Percentiles rank a stretch among this genome's conserved stretches.
phyloP scores from a whole-genome alignment of 768 basidiomycete genomes.

The Boletales sp. region DNA sequence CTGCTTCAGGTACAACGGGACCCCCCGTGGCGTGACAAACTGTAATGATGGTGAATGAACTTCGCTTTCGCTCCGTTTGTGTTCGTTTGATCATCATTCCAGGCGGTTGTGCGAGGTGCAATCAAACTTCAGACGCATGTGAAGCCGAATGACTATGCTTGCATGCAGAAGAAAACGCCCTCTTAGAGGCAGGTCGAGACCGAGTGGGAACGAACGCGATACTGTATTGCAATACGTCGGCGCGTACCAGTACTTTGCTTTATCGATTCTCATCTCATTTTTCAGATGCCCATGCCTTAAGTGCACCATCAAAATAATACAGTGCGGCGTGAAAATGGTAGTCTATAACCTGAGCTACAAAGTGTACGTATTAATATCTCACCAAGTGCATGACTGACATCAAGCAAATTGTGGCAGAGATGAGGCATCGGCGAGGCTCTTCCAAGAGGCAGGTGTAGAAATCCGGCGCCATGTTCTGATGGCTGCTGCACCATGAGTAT shows the following conservation, averaged over 20 bases:
- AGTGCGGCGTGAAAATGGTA: constrained; percentile 87
- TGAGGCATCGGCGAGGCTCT: constrained; percentile 73
- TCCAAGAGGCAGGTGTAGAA: constrained; percentile 79
- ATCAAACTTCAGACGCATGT: constrained; percentile 43
- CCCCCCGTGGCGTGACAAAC: constrained; percentile 84
- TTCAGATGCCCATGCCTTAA: constrained; percentile 93
- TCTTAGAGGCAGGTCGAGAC: constrained; percentile 91
- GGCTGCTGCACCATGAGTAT: constrained; percentile 11
- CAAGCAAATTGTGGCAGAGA: constrained; percentile 48
- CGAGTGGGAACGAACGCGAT: constrained; percentile 78
- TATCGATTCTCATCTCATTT: neutral
- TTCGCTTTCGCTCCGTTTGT: constrained; percentile 5
- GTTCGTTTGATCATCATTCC: constrained; percentile 57
- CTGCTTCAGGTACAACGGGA: constrained; percentile 84
- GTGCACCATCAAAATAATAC: constrained; percentile 97
- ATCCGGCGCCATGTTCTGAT: constrained; percentile 67
- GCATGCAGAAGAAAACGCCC: constrained; percentile 97
- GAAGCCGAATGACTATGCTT: constrained; percentile 86
- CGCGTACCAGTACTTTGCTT: constrained; percentile 7
- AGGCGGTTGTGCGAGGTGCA: constrained; percentile 87
- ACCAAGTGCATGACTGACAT: neutral
- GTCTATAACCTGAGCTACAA: constrained; percentile 95
- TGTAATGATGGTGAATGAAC: constrained; percentile 48
- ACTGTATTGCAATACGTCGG: constrained; percentile 98
- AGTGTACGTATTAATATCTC: constrained; percentile 57